phyloP scores from a whole-genome alignment of 139 green algal genomes.

The Coccomyxa sp. region DNA sequence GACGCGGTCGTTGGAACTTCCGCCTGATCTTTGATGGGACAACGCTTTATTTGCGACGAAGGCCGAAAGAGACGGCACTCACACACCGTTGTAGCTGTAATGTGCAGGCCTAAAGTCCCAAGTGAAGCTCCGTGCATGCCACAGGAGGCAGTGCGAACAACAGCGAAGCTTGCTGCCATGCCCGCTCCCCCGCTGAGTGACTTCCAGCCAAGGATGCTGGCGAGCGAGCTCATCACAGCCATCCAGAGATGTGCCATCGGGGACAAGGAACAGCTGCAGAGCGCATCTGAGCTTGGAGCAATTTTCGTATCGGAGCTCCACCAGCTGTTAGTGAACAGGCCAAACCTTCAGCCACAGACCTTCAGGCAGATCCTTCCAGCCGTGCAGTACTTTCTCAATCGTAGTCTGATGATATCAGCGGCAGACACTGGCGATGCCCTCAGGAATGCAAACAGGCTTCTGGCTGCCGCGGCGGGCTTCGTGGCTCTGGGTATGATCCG shows the following conservation, averaged over 20 bases:
- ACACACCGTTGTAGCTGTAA: no score
- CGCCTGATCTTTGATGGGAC: no score
- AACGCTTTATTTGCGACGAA: no score
- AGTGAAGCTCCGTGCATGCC: no score
- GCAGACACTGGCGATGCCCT: neutral
- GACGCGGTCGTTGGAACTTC: no score
- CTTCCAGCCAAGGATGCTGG: neutral
- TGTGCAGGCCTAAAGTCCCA: no score
- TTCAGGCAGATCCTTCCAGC: neutral
- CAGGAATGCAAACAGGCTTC: neutral
- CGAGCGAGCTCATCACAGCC: neutral
- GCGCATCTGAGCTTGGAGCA: neutral
- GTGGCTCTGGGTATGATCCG: neutral
- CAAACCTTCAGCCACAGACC: neutral
- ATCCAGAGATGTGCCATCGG: neutral
- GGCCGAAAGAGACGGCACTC: no score
- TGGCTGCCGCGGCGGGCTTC: neutral
- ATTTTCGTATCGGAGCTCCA: neutral
- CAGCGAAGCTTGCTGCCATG: no score
- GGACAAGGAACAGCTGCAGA: neutral
- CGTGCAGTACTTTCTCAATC: neutral
- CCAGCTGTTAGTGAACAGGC: neutral
- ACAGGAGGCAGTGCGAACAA: no score
- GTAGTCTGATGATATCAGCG: neutral
- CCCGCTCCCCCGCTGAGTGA: neutral